Evolutionary conservation across 169 alveolate genomes (phyloP).

Genomic region (Pseudocohnilembus persalinus): DNA sequence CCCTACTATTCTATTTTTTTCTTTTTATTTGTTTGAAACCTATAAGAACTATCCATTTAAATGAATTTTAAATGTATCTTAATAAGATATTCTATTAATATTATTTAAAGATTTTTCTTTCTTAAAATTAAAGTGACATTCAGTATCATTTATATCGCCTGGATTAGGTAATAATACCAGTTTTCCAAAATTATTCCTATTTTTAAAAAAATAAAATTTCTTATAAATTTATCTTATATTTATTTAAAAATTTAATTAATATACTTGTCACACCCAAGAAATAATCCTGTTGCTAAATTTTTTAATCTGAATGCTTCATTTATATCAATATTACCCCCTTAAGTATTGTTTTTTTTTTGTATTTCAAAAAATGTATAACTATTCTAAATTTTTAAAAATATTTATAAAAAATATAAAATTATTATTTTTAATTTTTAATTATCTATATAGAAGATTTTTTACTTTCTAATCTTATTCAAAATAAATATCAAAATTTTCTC

Average conservation of each 20-base stretch:
- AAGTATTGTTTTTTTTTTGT: not conserved
- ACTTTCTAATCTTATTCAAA: not conserved
- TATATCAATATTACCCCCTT: not conserved
- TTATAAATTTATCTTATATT: not conserved
- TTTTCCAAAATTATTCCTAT: not conserved
- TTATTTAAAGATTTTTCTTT: slow-evolving; percentile 10
- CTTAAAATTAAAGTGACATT: slow-evolving; percentile 5
- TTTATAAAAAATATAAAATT: no score
- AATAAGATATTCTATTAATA: not conserved
- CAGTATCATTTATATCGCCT: not conserved
- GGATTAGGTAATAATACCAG: not conserved
- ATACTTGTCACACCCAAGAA: not conserved
- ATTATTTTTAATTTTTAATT: not conserved
- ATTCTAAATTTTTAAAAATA: no score
- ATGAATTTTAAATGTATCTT: slow-evolving; percentile 7
- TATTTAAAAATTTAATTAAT: not conserved
- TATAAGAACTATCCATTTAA: no score
- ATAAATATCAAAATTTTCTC: slow-evolving; percentile 18
- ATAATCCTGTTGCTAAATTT: slow-evolving; percentile 18
- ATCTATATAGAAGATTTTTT: not conserved
- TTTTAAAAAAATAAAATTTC: not conserved
- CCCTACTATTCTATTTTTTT: no score
- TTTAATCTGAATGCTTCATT: slow-evolving; percentile 9
- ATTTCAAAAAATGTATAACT: slow-evolving; percentile 11
- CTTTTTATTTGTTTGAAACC: no score